phyloP scores from a whole-genome alignment of 2,329 filamentous ascomycete genomes.

The Chaetothyriales sp. region DNA sequence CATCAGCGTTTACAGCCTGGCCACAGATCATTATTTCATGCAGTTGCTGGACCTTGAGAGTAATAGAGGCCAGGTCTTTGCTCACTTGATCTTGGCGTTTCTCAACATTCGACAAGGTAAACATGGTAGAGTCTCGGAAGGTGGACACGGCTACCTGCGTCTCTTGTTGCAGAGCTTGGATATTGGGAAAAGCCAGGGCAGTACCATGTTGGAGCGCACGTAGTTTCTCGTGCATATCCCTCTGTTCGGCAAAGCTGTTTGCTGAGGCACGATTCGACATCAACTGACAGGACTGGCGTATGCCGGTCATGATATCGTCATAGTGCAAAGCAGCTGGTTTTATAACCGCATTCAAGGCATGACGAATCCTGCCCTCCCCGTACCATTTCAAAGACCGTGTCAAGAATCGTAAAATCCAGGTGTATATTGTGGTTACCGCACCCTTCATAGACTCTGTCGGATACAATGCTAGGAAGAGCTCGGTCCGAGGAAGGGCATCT shows the following conservation, averaged over 20 bases:
- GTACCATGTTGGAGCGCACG: too few relatives aligned
- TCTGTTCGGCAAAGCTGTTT: slow-evolving; percentile 11
- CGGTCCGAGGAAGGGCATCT: slow-evolving; percentile 9
- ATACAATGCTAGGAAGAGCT: slow-evolving; percentile 11
- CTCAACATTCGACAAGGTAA: not conserved
- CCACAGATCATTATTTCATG: not conserved
- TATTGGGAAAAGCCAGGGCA: too few relatives aligned
- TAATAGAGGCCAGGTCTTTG: not conserved
- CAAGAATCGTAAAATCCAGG: slow-evolving; percentile 18
- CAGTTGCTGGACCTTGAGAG: not conserved
- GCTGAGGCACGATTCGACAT: slow-evolving; percentile 10
- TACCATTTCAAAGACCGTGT: slow-evolving; percentile 14
- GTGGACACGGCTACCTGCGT: not conserved
- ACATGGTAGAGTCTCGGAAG: not conserved
- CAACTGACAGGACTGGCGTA: slow-evolving; percentile 4
- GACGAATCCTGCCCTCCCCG: slow-evolving; percentile 7
- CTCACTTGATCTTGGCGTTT: not conserved
- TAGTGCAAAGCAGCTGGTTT: slow-evolving; percentile 15
- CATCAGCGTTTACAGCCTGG: too few relatives aligned
- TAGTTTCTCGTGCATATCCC: slow-evolving; percentile 11
- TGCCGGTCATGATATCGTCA: slow-evolving; percentile 10
- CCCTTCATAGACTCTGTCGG: slow-evolving; percentile 11
- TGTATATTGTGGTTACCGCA: slow-evolving; percentile 12
- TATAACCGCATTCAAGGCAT: slow-evolving; percentile 8
- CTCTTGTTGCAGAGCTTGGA: too few relatives aligned